Conservation (phyloP, 2,329 filamentous ascomycete genomes). For the Penicillium decumbens region DNA sequence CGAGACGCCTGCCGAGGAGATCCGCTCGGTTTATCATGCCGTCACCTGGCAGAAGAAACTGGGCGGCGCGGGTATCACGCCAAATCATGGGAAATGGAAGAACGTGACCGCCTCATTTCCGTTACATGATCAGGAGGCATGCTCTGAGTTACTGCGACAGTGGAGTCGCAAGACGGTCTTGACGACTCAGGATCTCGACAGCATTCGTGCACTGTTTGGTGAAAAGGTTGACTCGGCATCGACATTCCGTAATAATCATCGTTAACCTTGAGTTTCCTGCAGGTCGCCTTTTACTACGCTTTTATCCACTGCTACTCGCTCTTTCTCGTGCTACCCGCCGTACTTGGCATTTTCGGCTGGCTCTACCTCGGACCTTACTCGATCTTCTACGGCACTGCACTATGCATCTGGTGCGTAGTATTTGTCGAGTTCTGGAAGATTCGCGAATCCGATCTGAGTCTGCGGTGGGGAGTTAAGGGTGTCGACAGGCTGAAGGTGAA, state of each 20-base stretch:
- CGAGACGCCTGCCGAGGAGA: slow-evolving; percentile 79
- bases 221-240: slow-evolving; percentile 51
- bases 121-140: slow-evolving; percentile 71
- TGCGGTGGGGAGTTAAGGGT: slow-evolving; percentile 83
- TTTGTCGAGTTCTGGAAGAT: slow-evolving; percentile 98
- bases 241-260: not conserved
- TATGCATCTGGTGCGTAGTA: slow-evolving; percentile 78
- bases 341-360: slow-evolving; percentile 72
- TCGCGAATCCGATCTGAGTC: slow-evolving; percentile 77
- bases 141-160: slow-evolving; percentile 68
- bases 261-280: not conserved
- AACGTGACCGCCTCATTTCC: slow-evolving; percentile 74
- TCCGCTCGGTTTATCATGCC: slow-evolving; percentile 81
- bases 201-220: slow-evolving; percentile 71
- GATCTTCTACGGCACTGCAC: slow-evolving; percentile 69
- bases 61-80: slow-evolving; percentile 73
- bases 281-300: slow-evolving; percentile 91
- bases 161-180: slow-evolving; percentile 63
- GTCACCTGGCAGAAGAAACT: slow-evolving; percentile 69
- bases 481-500: slow-evolving; percentile 77
- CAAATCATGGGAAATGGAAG: slow-evolving; percentile 65
- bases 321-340: slow-evolving; percentile 77
- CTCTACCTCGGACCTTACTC: slow-evolving; percentile 81
- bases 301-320: slow-evolving; percentile 88
- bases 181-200: slow-evolving; percentile 64